A percentile compares a stretch with the other conserved stretches of the same genome.
Conservation (phyloP, 2,329 filamentous ascomycete species). For the Paramyrothecium roridum region DNA sequence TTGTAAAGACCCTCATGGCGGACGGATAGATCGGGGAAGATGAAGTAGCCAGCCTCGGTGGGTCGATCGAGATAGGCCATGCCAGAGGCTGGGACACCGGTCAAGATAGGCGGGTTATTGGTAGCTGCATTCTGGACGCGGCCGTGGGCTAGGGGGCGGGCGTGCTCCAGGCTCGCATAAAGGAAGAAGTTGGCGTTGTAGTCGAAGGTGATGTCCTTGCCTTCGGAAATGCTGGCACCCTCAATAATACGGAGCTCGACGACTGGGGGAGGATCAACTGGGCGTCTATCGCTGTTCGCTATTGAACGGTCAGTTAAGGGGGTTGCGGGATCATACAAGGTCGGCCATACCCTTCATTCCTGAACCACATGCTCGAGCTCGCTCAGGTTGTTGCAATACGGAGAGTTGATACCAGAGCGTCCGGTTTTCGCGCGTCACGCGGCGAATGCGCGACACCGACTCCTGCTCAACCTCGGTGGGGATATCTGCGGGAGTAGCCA, state of each 20-base stretch:
- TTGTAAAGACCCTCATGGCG: conserved; percentile 91
- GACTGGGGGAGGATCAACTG: conserved; percentile 91
- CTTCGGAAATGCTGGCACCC: conserved; percentile 57
- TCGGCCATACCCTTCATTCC: conserved; percentile 80
- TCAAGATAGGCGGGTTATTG: conserved; percentile 77
- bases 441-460: conserved; percentile 42
- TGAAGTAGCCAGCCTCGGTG: conserved; percentile 79
- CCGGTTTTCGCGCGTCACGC: conserved; percentile 67
- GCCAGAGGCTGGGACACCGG: conserved; percentile 89
- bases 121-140: conserved; percentile 67
- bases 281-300: conserved; percentile 68
- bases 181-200: conserved; percentile 99
- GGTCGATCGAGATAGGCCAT: conserved; percentile 96
- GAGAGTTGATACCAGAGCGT: conserved; percentile 77
- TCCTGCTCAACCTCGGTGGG: conserved; percentile 27
- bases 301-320: conserved; percentile 13
- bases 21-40: conserved; percentile 95
- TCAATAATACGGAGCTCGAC: conserved; percentile 87
- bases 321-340: background rate
- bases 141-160: conserved; percentile 77
- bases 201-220: conserved; percentile 75
- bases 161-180: conserved; percentile 85
- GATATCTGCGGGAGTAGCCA: conserved; percentile 28
- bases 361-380: conserved; percentile 90
- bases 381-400: conserved; percentile 91